Evolutionary conservation across 139 green algal genomes (phyloP), one percentile per base, ranked within the genome.

Genomic region (Picochlorum sp.): DNA sequence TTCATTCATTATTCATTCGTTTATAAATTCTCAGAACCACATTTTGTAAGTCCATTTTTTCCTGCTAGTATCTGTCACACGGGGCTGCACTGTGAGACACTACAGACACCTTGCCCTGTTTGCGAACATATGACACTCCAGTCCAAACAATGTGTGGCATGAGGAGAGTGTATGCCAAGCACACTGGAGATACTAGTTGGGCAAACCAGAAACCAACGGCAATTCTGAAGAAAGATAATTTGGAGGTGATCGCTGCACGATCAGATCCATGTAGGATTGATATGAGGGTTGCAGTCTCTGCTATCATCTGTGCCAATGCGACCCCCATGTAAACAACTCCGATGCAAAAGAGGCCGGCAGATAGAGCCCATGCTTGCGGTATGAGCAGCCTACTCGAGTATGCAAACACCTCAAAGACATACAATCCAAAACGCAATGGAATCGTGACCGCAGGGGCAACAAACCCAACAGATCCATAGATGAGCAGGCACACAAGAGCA

Each of bases 391-490:
- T n/a, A 16, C 15, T 9, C 21, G 26, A 34, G 21, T 7, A 15
- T 34, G 21, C 0, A 0, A 11, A 34, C 4, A 34, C 4, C 23
- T 34, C 20, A 34, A 59, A 16, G 6, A 41, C 2, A n/a, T 34
- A 59, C 13, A 59, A 59, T 20, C n/a, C 51, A 2, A 11, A 6
- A 6, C 51, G 15, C 20, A 54, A 54, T 18, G n/a, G 13, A 34
- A 32, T 23, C 14, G 21, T 66, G 9, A 66, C 6, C 3, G 49
- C 58, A 2, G 81, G 70, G 16, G 71, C 30, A n/a, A 86, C 75
- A 11, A 92, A 69, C 18, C 70, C 78, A 72, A 67, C 77, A 3
- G 86, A 94, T 6, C 81, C 73, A 54, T 78, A 89, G 18, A 67
- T 68, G 63, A 88, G 78, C 41, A 79, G 45, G 4, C 65, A 51